Base-by-base conservation (phyloP, 345 rosid genomes). In the Mallotus nudiflorus region DNA sequence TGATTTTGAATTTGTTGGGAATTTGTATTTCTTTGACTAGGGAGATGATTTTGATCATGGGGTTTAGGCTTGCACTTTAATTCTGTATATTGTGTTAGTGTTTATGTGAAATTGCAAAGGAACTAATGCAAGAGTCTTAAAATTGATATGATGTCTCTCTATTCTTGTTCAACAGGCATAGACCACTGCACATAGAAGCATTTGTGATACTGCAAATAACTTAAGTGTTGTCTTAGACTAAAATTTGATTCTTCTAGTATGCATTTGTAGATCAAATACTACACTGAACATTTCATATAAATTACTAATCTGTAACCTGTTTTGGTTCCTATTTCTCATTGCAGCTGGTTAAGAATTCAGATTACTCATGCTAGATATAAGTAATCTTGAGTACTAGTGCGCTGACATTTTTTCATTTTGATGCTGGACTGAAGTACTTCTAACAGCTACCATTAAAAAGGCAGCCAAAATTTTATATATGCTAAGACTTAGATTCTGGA, bases 81-180 rank as follows among this genome's bases (percentile, higher is more conserved):
- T 31, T 44, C 46, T 44, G 9, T 29, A 22, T 31, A 14, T 44
- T 68, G 29, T 25, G 40, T 29, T 18, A 67, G 51, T 27, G 31
- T 16, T n/a, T 29, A 6, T 44, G 64, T 69, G 65, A 54, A 44
- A 57, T 53, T 10, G 40, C 6, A 42, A 25, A 42, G 10, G 11
- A 20, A 49, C 22, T 65, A 20, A 18, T 65, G n/a, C 33, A 55
- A 72, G 56, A 72, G 65, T 35, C 46, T 33, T 31, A 15, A 15
- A 44, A 33, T 39, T 49, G 3, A 18, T 51, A 42, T 1, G 1
- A 35, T 45, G 13, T 45, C 5, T 54, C 25, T 51, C 20, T 42
- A 39, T 22, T 58, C 2, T 45, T 40, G 35, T 67, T 44, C 37
- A 9, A 51, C 45, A 4, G n/a, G 40, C 12, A 1, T 19, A 59